These are phyloP conservation scores for Arctostaphylos glauca DNA, from an alignment of 148 eudicot species.

Conservation along the genomic window DNA sequence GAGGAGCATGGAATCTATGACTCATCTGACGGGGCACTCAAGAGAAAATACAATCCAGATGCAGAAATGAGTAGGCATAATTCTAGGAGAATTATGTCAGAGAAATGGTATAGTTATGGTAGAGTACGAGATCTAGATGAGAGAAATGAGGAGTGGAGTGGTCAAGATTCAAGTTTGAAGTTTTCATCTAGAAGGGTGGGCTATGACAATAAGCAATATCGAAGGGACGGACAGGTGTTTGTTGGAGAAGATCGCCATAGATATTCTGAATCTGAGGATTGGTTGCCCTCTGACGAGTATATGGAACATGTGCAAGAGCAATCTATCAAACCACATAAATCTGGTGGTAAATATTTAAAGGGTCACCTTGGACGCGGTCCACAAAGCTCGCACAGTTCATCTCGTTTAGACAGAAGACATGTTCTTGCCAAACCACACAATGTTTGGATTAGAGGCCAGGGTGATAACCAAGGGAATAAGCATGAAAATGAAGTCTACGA, in stretches of 20 bases:
- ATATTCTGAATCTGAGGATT: conserved; percentile 19
- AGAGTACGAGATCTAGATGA: conserved; percentile 18
- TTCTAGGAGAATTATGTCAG: background rate
- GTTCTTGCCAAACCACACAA: conserved; percentile 16
- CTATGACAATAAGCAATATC: conserved; percentile 22
- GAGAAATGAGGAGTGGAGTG: conserved; percentile 27
- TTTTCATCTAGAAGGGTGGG: conserved; percentile 21
- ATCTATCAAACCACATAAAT: conserved; percentile 16
- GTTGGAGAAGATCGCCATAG: conserved; percentile 24
- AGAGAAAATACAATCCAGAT: conserved; percentile 9
- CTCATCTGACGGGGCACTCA: conserved; percentile 21
- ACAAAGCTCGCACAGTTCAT: conserved; percentile 21
- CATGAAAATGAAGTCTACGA: conserved; percentile 25
- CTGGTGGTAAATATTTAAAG: conserved; percentile 36
- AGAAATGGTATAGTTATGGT: conserved; percentile 4
- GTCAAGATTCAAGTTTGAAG: conserved; percentile 22
- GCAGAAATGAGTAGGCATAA: conserved; percentile 2
- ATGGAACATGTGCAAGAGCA: conserved; percentile 23
- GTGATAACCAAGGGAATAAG: conserved; percentile 23
- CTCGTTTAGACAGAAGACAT: conserved; percentile 17
- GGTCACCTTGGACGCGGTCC: conserved; percentile 36
- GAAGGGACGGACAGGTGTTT: conserved; percentile 22
- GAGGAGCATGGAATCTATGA: conserved; percentile 19
- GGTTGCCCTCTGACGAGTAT: conserved; percentile 22
- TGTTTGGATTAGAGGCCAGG: conserved; percentile 15